These are phyloP conservation scores for Sordariomycetes sp. DNA, from an alignment of 2,329 filamentous ascomycete genomes.

Conservation along the genomic window DNA sequence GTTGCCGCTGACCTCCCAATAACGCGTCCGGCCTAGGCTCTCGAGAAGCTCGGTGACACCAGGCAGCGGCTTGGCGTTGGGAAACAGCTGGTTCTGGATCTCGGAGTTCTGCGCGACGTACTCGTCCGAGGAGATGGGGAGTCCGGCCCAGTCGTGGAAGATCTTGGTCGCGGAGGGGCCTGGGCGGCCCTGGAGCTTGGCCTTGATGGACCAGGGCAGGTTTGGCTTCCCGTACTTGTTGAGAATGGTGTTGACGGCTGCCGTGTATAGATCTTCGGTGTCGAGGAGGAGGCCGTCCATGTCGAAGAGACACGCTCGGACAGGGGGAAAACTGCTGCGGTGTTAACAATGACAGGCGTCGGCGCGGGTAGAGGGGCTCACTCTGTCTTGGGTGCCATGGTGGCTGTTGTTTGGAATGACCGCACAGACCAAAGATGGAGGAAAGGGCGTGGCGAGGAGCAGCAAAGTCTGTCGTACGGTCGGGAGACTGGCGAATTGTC, in stretches of 20 bases:
- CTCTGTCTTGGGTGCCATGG: neutral
- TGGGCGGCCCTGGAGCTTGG: constrained; percentile 61
- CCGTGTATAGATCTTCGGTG: constrained; percentile 83
- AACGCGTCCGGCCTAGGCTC: constrained; percentile 44
- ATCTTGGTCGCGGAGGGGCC: constrained; percentile 42
- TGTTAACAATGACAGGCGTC: neutral
- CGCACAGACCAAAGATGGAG: too few relatives aligned
- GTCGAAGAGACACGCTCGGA: constrained; percentile 92
- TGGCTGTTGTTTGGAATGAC: neutral
- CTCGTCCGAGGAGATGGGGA: constrained; percentile 65
- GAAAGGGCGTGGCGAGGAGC: too few relatives aligned
- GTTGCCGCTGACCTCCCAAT: constrained; percentile 30
- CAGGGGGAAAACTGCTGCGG: constrained; percentile 55
- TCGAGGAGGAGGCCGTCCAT: constrained; percentile 97
- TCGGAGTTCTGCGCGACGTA: constrained; percentile 50
- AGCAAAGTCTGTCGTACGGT: too few relatives aligned
- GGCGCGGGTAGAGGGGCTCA: neutral
- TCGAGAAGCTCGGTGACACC: constrained; percentile 64
- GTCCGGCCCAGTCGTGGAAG: constrained; percentile 71
- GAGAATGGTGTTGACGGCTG: constrained; percentile 75
- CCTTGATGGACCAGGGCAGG: constrained; percentile 92
- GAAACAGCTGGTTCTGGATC: constrained; percentile 66
- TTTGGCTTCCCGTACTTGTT: constrained; percentile 61
- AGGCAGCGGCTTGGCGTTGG: constrained; percentile 63
- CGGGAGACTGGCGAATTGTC: too few relatives aligned